Base-by-base conservation (phyloP, 2,329 filamentous ascomycete species). In the Colletotrichum sp. region DNA sequence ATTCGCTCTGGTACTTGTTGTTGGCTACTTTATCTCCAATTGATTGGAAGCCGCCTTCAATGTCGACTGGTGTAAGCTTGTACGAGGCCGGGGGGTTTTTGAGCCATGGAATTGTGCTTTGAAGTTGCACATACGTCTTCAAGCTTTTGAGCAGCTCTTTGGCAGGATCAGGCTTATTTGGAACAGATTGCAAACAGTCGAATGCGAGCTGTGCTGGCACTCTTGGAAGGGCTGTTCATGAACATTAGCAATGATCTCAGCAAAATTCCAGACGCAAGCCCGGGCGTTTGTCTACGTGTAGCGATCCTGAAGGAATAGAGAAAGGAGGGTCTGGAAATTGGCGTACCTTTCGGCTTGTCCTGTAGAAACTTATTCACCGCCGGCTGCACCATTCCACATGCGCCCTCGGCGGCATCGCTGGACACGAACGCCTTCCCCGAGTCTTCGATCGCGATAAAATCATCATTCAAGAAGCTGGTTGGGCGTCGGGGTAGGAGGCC, bases 31-130 rank as follows among this genome's bases (percentile, higher is more conserved):
- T 88, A 4, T 80, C 73, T 55, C 82, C 81, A 64, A 91, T 87
- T 8, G 80, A 79, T 66, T 87, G 83, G 8, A 91, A 80, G 2
- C 81, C 83, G 9, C 77, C 85, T 33, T 87, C 77, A 16, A 90
- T 82, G 75, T 91, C 89, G 33, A 85, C 81, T 2, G 84, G 78
- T 1, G 88, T 85, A 67, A 89, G 84, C 69, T 83, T 82, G 79
- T 91, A 91, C 12, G 82, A 83, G 16, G 83, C 72, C 0, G 90
- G 90, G 4, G 90, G 90, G 63, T 87, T 80, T 73, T 87, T 88
- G 31, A 89, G 82, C 77, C 85, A 87, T 15, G 85, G 83, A 15
- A 86, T 78, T 4, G 86, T 86, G 54, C 85, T 87, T 77, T 89
- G 87, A 80, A 86, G 89, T 62, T 87, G 82, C 2, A 86, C 79